Evolutionary conservation across 2,329 filamentous ascomycete species (phyloP), one percentile per base, ranked within the genome.

Genomic region (Penicillium hesseltinei): DNA sequence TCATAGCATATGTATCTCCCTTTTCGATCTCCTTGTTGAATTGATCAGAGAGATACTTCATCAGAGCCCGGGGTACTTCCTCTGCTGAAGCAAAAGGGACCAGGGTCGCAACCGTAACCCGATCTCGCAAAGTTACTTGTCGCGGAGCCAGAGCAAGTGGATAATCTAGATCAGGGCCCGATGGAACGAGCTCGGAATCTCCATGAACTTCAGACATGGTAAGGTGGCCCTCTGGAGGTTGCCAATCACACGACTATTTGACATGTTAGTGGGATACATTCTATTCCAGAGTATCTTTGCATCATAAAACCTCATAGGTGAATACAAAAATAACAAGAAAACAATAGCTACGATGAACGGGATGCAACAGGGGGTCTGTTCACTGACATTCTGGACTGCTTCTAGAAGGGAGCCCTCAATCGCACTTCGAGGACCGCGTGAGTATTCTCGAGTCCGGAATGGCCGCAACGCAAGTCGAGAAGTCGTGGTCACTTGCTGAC

Each of bases 1-100:
- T 85, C 89, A 95, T 93, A 23, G 92, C 91, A 73, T 96, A 96
- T 1, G 92, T 95, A 73, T 96, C 91, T 56, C 92, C 92, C 74
- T 91, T 90, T 69, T 94, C 90, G 69, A 96, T 94, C 75, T 96
- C 92, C 75, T 90, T 88, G 73, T 92, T 93, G 67, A 96, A 83
- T 76, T 94, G 88, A 69, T 91, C 89, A 66, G 85, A 89, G 46
- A 96, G 84, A 70, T 95, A 94, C 39, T 82, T 82, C 36, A 93
- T 80, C 57, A 96, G 80, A 7, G 88, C 87, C 39, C 81, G 78
- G 2, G 92, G 92, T n/a, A 95, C 87, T 70, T 92, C 85, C 56
- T 85, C 80, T 19, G 84, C 84, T n/a, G 88, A 89, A 19, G 86
- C 86, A 73, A 96, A 92, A 10, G 92, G 92, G 50, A 96, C 83